Percentiles rank a stretch among this genome's conserved stretches.
Evolutionary conservation across 1,284 basidiomycete species (phyloP).

Genomic region (Neolentinus lepideus): DNA sequence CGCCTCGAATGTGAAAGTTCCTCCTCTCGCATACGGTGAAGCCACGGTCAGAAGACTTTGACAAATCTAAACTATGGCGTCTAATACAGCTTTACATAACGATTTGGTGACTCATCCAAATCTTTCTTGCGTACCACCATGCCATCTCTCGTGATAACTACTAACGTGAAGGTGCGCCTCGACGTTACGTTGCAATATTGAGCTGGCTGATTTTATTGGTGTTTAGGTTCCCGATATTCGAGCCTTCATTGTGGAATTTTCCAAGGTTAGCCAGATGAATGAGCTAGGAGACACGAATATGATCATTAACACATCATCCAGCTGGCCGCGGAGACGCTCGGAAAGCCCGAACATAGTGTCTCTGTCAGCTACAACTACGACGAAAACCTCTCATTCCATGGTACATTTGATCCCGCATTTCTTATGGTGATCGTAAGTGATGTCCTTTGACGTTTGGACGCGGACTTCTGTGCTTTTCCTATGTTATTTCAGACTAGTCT

Average conservation of each 20-base stretch:
- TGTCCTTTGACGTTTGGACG: background rate
- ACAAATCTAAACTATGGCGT: background rate
- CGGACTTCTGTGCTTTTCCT: background rate
- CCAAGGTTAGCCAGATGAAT: slow-evolving; percentile 34
- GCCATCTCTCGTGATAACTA: slow-evolving; percentile 46
- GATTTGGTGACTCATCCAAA: background rate
- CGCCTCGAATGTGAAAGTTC: background rate
- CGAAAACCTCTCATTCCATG: slow-evolving; percentile 49
- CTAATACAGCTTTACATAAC: background rate
- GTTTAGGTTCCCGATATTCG: slow-evolving; percentile 40
- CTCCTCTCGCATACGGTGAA: background rate
- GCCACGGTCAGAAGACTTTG: background rate
- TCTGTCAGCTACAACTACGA: slow-evolving; percentile 45
- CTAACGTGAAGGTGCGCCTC: slow-evolving; percentile 46
- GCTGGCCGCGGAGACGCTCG: slow-evolving; percentile 41
- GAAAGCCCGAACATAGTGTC: slow-evolving; percentile 48
- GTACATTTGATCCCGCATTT: slow-evolving; percentile 58
- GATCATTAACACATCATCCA: slow-evolving; percentile 15
- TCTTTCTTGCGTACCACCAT: slow-evolving; percentile 26
- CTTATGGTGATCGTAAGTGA: slow-evolving; percentile 44
- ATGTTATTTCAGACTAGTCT: slow-evolving; percentile 37
- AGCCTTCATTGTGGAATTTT: slow-evolving; percentile 51
- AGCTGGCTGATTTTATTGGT: background rate
- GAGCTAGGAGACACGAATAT: background rate
- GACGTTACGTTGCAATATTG: background rate